Conservation (phyloP, 2,329 filamentous ascomycete genomes). For the Daldinia sp. region DNA sequence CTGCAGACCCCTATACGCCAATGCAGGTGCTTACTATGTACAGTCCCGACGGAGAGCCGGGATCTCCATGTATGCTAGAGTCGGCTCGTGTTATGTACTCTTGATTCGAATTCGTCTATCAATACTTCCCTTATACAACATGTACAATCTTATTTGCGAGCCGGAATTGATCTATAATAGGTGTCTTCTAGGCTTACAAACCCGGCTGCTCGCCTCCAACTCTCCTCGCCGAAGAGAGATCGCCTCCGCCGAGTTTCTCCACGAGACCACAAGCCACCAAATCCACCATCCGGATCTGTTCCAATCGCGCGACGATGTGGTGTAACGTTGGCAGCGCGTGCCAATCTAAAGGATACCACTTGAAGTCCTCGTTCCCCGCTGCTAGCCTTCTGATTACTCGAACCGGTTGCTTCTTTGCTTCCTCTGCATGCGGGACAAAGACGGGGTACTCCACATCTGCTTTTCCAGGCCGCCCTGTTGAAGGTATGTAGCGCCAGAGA, state of each 20-base stretch:
- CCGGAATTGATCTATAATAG: not conserved
- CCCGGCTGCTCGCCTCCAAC: not conserved
- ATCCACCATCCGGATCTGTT: slow-evolving; percentile 9
- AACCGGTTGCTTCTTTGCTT: slow-evolving; percentile 15
- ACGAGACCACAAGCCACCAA: slow-evolving; percentile 21
- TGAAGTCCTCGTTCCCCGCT: slow-evolving; percentile 11
- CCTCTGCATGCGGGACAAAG: slow-evolving; percentile 21
- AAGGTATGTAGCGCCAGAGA: slow-evolving; percentile 20
- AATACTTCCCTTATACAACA: not conserved
- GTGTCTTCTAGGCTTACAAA: not conserved
- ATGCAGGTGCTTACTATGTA: not conserved
- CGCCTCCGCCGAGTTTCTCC: slow-evolving; percentile 22
- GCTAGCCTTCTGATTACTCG: slow-evolving; percentile 10
- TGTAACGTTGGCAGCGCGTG: slow-evolving; percentile 22
- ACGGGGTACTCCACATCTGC: slow-evolving; percentile 22
- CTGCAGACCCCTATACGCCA: not conserved
- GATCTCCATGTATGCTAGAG: not conserved
- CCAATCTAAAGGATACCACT: slow-evolving; percentile 28
- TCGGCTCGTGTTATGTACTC: not conserved
- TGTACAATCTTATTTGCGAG: not conserved
- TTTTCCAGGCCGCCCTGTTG: slow-evolving; percentile 18
- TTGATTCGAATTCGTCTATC: not conserved
- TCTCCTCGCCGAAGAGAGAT: slow-evolving; percentile 26
- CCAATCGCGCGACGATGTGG: slow-evolving; percentile 22
- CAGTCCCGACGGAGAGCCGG: slow-evolving; percentile 10